Evolutionary conservation across 129 eudicot genomes (phyloP), one percentile per base, ranked within the genome.

Genomic region (Escallonia rubra): DNA sequence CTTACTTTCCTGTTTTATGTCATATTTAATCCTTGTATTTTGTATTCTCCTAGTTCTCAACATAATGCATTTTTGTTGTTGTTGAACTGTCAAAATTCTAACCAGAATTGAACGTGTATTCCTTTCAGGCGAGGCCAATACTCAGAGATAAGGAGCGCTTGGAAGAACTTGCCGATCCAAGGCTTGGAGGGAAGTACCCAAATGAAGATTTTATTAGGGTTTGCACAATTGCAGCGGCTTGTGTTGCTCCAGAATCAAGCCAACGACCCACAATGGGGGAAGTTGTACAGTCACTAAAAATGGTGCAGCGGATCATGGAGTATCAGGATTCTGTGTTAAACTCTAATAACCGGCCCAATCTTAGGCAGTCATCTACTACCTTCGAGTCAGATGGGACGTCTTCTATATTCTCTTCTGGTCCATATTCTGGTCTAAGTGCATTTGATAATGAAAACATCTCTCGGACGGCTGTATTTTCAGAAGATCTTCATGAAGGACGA

Each of bases 181-280:
- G 86, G 68, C 92, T 89, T 7, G 88, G 84, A 6, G 90, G 88
- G 38, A 89, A 89, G 65, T 93, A 84, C 80, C 96, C 96, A 41
- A 80, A 78, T 79, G 98, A 93, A 82, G 98, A 93, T 70, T 79
- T 89, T 64, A 48, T 82, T 10, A 78, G 96, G 60, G 98, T 89
- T 57, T 93, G 98, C 79, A 93, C 98, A 14, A 89, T 93, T 15
- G 98, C 96, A 42, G 98, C 96, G 52, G 98, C 98, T 72, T 89
- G 98, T 86, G 98, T 89, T 58, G 78, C 98, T 16, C 92, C 98
- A 0, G 95, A 93, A 76, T 90, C 95, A 66, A 84, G 74, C 72
- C 98, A 93, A 73, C 78, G 98, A 53, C 98, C 98, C 42, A 93
- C 95, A 4, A 93, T 93, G 96, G 96, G 98, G 53, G 98, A 93